Evolutionary conservation across 2,329 filamentous ascomycete species (phyloP).

Genomic region (Clonostachys rosea): DNA sequence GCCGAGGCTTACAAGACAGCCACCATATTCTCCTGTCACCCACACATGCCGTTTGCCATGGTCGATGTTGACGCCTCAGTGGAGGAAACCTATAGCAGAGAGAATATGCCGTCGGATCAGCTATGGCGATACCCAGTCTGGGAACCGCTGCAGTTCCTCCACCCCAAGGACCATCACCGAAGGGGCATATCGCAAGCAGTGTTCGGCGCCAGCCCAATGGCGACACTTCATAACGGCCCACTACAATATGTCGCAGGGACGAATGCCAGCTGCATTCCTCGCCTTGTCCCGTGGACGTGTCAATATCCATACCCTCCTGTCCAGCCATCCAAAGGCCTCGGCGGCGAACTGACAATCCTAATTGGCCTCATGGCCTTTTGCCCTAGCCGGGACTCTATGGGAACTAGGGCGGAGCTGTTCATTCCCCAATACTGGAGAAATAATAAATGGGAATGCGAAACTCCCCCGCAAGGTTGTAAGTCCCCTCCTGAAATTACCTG

Average conservation of each 20-base stretch:
- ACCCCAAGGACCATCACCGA: slow-evolving; percentile 2
- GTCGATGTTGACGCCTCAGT: slow-evolving; percentile 1
- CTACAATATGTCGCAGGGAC: slow-evolving; percentile 21
- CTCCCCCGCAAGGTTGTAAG: slow-evolving; percentile 17
- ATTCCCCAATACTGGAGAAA: slow-evolving; percentile 19
- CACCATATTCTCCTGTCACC: slow-evolving; percentile 2
- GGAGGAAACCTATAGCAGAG: not conserved
- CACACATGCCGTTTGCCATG: slow-evolving; percentile 2
- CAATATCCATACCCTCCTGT: slow-evolving; percentile 4
- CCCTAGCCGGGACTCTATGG: not conserved
- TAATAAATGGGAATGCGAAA: slow-evolving; percentile 12
- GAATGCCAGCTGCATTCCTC: slow-evolving; percentile 29
- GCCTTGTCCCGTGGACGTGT: slow-evolving; percentile 25
- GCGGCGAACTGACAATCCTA: slow-evolving; percentile 29
- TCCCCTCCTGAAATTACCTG: not conserved
- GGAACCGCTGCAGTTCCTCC: slow-evolving; percentile 20
- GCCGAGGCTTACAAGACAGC: not conserved
- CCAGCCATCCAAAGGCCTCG: slow-evolving; percentile 20
- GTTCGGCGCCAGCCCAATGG: slow-evolving; percentile 9
- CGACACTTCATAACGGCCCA: not conserved
- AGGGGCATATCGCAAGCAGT: slow-evolving; percentile 20
- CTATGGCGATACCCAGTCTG: slow-evolving; percentile 9
- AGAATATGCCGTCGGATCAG: not conserved
- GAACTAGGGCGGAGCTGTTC: slow-evolving; percentile 7
- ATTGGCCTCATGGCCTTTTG: slow-evolving; percentile 33